These are phyloP conservation scores for Flueggea neowawraea DNA, from an alignment of 441 rosid genomes.

Conservation along the genomic window DNA sequence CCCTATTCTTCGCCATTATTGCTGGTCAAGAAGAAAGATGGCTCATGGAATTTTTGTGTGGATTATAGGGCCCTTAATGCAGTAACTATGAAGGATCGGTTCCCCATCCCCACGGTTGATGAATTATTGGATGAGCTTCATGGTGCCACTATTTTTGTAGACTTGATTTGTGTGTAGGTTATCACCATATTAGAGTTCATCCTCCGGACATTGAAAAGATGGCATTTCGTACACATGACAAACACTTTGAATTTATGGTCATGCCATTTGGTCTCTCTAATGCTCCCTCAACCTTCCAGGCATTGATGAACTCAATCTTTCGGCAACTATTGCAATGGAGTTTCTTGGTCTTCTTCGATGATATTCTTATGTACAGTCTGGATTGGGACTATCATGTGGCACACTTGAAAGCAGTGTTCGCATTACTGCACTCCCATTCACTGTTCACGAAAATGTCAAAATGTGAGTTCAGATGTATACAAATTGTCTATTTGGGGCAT, in stretches of 20 bases:
- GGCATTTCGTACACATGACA: not conserved
- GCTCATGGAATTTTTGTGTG: no score
- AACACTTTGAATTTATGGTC: constrained; percentile 5
- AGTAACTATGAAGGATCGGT: not conserved
- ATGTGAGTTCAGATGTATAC: not conserved
- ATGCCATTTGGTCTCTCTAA: no score
- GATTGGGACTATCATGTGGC: not conserved
- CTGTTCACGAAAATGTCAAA: not conserved
- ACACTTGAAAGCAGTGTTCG: not conserved
- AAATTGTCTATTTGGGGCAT: not conserved
- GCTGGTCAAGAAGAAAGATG: no score
- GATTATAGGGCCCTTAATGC: no score
- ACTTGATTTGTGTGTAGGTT: not conserved
- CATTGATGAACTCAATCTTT: not conserved
- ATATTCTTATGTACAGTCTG: not conserved
- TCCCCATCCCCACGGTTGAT: constrained; percentile 3
- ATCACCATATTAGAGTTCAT: not conserved
- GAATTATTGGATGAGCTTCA: not conserved
- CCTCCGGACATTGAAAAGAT: not conserved
- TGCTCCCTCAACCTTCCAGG: constrained; percentile 4
- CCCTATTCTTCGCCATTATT: no score
- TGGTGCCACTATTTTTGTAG: not conserved
- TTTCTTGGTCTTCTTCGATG: no score
- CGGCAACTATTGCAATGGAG: not conserved
- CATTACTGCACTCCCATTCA: accelerated